Conservation (phyloP, 169 alveolate genomes). For the Cryptosporidium xiaoi region DNA sequence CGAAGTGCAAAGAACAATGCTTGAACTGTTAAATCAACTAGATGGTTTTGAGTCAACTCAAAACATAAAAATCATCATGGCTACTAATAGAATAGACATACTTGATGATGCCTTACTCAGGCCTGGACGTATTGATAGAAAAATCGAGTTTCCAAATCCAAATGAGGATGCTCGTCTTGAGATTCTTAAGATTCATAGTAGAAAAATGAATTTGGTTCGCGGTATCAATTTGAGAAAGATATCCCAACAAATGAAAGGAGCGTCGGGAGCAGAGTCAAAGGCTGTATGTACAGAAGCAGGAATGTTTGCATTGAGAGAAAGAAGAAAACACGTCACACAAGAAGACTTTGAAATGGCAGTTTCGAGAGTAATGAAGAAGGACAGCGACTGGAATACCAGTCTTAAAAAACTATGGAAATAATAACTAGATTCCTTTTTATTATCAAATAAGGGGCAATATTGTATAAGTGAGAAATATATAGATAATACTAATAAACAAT, state of each 20-base stretch:
- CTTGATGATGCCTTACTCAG: conserved; percentile 89
- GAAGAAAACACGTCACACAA: conserved; percentile 98
- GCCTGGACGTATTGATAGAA: conserved; percentile 96
- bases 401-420: conserved; percentile 90
- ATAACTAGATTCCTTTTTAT: neutral
- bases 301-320: conserved; percentile 98
- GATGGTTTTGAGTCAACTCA: conserved; percentile 90
- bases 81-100: conserved; percentile 89
- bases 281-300: conserved; percentile 99
- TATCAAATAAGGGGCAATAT: too few relatives aligned
- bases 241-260: conserved; percentile 94
- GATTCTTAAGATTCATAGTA: conserved; percentile 95
- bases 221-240: conserved; percentile 95
- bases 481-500: neutral
- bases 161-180: conserved; percentile 93
- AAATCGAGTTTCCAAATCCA: conserved; percentile 92
- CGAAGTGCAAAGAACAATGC: conserved; percentile 90
- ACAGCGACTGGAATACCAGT: conserved; percentile 91
- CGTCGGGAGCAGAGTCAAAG: conserved; percentile 98
- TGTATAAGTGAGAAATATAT: neutral
- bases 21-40: conserved; percentile 81
- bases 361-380: conserved; percentile 95
- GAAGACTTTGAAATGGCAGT: conserved; percentile 98
- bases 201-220: conserved; percentile 96
- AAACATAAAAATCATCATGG: conserved; percentile 89